A percentile compares a stretch with the other conserved stretches of the same genome.
These are phyloP conservation scores for Neofusicoccum ribis DNA, from an alignment of 2,329 filamentous ascomycete species.

Conservation along the genomic window DNA sequence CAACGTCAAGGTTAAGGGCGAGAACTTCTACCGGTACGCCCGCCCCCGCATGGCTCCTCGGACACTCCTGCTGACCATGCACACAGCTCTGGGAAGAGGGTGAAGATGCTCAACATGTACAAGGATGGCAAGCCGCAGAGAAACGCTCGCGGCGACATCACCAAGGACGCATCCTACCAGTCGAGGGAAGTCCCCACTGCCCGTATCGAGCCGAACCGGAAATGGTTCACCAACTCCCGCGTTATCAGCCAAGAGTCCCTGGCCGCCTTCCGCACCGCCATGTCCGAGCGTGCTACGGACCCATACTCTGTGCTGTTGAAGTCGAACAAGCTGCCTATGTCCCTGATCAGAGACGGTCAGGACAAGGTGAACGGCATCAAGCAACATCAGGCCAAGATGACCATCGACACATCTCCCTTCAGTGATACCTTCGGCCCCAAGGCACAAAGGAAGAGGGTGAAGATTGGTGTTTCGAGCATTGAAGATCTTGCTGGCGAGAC, in stretches of 20 bases:
- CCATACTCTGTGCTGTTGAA: constrained; percentile 95
- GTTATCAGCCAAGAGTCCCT: constrained; percentile 88
- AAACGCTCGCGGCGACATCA: constrained; percentile 81
- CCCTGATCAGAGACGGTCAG: constrained; percentile 77
- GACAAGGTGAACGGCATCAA: constrained; percentile 75
- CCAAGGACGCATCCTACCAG: constrained; percentile 80
- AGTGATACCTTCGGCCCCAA: constrained; percentile 90
- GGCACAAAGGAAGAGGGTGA: constrained; percentile 87
- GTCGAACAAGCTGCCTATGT: constrained; percentile 96
- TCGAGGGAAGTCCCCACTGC: constrained; percentile 78
- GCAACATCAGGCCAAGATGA: constrained; percentile 91
- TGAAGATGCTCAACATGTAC: constrained; percentile 85
- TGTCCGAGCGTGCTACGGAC: constrained; percentile 85
- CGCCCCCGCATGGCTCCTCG: background rate
- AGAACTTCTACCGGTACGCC: constrained; percentile 89
- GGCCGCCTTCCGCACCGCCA: constrained; percentile 82
- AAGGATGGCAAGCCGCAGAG: constrained; percentile 82
- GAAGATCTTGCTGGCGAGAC: constrained; percentile 79
- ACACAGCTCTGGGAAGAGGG: constrained; percentile 71
- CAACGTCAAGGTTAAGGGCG: constrained; percentile 91
- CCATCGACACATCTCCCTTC: constrained; percentile 84
- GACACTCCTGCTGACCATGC: background rate
- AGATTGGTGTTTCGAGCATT: constrained; percentile 79
- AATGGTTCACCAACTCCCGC: constrained; percentile 96
- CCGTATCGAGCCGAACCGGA: constrained; percentile 90